Conservation (phyloP, 768 basidiomycete species). For the Lactifluus subvellereus region DNA sequence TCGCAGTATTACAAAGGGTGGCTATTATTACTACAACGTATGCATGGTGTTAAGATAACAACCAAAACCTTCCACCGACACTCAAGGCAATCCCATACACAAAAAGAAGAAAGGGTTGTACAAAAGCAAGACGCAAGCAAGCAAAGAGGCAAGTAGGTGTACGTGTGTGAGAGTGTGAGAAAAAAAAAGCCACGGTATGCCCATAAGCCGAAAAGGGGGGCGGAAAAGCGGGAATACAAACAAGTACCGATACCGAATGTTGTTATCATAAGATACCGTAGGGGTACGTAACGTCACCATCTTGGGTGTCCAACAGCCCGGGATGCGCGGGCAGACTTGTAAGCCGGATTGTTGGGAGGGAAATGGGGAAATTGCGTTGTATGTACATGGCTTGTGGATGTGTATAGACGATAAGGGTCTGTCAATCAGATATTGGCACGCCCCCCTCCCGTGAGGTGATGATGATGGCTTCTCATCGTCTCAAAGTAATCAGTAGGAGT, state of each 20-base stretch:
- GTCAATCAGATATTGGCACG: neutral
- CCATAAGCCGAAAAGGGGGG: neutral
- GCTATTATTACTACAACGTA: no score
- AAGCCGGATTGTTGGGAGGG: neutral
- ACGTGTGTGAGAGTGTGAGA: neutral
- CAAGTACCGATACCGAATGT: neutral
- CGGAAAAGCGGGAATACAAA: neutral
- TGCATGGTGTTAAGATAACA: no score
- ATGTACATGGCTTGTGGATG: neutral
- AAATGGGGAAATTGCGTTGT: neutral
- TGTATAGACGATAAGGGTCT: neutral
- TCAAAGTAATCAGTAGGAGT: neutral
- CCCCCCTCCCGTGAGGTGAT: neutral
- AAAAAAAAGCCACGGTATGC: neutral
- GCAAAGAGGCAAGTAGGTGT: neutral
- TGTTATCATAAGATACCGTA: neutral
- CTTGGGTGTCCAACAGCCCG: neutral
- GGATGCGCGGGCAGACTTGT: slow-evolving; percentile 9
- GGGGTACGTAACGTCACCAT: neutral
- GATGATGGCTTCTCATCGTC: no score
- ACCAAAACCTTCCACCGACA: no score
- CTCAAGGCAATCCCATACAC: neutral
- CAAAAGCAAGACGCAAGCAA: no score
- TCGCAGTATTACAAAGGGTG: no score
- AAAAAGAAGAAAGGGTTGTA: neutral